Percentiles rank a stretch among this genome's conserved stretches.
phyloP scores from a whole-genome alignment of 495 filamentous ascomycete genomes.

The Ascobolus immersus region DNA sequence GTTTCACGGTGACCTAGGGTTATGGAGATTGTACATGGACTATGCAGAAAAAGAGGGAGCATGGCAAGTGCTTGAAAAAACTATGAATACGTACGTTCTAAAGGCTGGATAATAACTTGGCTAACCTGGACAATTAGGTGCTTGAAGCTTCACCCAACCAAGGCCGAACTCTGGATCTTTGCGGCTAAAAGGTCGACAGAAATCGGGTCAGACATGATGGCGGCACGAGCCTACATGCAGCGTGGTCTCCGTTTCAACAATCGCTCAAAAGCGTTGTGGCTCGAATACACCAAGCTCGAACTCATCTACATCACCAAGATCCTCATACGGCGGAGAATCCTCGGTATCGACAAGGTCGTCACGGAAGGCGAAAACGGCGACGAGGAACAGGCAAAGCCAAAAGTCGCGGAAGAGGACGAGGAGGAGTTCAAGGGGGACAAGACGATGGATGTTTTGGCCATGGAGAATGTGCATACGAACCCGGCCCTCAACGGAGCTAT shows the following conservation, averaged over 20 bases:
- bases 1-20: conserved; percentile 51
- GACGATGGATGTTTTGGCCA: conserved; percentile 22
- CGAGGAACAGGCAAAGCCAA: conserved; percentile 26
- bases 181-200: conserved; percentile 57
- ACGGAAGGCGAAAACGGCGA: conserved; percentile 21
- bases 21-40: conserved; percentile 86
- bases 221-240: conserved; percentile 66
- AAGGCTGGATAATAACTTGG: background rate
- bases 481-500: conserved; percentile 75
- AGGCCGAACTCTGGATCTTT: conserved; percentile 64
- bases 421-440: conserved; percentile 26
- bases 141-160: conserved; percentile 60
- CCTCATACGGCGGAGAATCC: conserved; percentile 37
- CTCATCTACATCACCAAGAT: conserved; percentile 74
- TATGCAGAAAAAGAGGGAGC: conserved; percentile 54
- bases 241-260: conserved; percentile 72
- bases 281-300: conserved; percentile 77
- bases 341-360: conserved; percentile 36
- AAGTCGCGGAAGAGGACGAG: conserved; percentile 40
- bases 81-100: conserved; percentile 30
- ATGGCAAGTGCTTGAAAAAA: conserved; percentile 49
- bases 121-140: conserved; percentile 19
- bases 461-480: conserved; percentile 39
- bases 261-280: conserved; percentile 42
- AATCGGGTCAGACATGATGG: conserved; percentile 54